Conservation (phyloP, 2,329 filamentous ascomycete genomes). For the Pezicula carpinea region DNA sequence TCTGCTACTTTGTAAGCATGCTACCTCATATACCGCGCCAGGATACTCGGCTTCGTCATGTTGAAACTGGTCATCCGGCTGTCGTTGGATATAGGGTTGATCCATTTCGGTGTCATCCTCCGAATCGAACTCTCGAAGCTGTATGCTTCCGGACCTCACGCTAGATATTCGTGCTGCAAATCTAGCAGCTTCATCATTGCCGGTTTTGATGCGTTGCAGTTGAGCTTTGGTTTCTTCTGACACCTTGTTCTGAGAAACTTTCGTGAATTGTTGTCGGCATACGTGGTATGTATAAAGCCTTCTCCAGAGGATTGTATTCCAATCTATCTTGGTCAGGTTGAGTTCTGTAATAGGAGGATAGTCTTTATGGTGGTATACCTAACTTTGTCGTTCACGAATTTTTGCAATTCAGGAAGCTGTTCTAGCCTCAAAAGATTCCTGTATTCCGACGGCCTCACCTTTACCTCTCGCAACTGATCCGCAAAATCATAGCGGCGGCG, state of each 20-base stretch:
- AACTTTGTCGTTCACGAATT: slow-evolving; percentile 11
- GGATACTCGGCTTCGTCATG: too few species aligned
- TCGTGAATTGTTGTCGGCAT: slow-evolving; percentile 11
- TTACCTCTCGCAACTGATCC: slow-evolving; percentile 10
- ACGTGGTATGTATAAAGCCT: slow-evolving; percentile 12
- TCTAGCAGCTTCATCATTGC: slow-evolving; percentile 11
- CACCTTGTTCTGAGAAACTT: slow-evolving; percentile 13
- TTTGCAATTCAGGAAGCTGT: slow-evolving; percentile 11
- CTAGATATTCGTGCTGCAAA: slow-evolving; percentile 12
- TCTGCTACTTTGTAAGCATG: too few species aligned
- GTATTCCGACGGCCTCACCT: slow-evolving; percentile 9
- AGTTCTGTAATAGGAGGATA: slow-evolving; percentile 6
- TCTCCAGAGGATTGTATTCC: slow-evolving; percentile 9
- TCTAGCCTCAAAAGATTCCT: slow-evolving; percentile 13
- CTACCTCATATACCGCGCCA: too few species aligned
- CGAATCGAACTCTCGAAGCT: too few species aligned
- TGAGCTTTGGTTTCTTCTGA: slow-evolving; percentile 10
- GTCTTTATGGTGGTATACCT: slow-evolving; percentile 6
- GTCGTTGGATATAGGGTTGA: too few species aligned
- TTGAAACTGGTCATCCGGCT: too few species aligned
- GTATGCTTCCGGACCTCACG: too few species aligned
- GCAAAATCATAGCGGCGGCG: slow-evolving; percentile 8
- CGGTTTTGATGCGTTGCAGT: slow-evolving; percentile 9
- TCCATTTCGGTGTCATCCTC: too few species aligned
- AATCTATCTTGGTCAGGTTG: slow-evolving; percentile 7